Base-by-base conservation (phyloP, 2,329 filamentous ascomycete genomes). In the Aspergillus proliferans region DNA sequence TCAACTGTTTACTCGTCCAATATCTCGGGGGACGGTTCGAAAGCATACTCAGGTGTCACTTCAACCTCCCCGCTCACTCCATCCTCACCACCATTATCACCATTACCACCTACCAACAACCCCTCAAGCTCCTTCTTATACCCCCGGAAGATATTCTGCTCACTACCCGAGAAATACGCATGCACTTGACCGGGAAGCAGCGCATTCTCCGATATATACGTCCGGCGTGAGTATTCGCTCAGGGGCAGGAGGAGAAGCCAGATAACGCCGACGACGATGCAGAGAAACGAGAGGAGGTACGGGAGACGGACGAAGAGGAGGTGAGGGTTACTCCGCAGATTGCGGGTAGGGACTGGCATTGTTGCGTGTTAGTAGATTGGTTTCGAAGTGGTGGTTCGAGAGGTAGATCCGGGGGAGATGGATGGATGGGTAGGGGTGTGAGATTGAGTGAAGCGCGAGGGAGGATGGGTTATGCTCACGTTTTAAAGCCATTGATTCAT, bases 161-260 rank as follows among this genome's bases (percentile, higher is more conserved):
- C 93, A 68, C 89, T 95, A 15, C 93, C 93, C 6, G 88, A 85
- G 66, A 98, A 98, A 71, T 98, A 98, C 1, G 93, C 95, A 72
- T 97, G 92, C 7, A 97, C 93, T 70, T 98, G 93, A 2, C 91
- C 93, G 0, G 93, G 93, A 12, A 98, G 76, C 30, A 98, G 82
- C 9, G 93, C 93, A 68, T 98, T 98, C 70, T 98, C 93, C 40
- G 92, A 97, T 50, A 98, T 93, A 70, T 98, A 98, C 1, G 92
- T 98, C 52, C 82, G 80, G 56, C 93, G 84, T 45, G 90, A 95
- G 74, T 97, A 95, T 57, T 91, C 82, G 69, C 97, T 81, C 47
- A 97, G 78, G 2, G 93, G 93, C 1, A 98, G 81, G 28, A 97
- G 78, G 19, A 96, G 81, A 12, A 98, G 83, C 88, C 92, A 98